phyloP scores from a whole-genome alignment of 208 protist genomes.

The Acanthamoeba rhysodes region DNA sequence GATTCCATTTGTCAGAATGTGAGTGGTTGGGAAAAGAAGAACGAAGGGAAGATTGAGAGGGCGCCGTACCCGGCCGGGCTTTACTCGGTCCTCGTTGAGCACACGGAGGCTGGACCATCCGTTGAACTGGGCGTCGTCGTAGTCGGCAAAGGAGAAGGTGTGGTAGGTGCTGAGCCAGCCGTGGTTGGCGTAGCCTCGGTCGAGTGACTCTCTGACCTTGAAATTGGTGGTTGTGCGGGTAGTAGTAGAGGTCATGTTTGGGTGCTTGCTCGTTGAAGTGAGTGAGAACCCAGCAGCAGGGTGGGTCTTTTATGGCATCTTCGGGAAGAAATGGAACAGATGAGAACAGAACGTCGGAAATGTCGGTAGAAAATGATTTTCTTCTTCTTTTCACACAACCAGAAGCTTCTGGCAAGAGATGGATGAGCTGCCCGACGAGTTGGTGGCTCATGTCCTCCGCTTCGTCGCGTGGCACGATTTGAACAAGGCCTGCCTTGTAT shows the following conservation, averaged over 20 bases:
- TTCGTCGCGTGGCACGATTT: not conserved
- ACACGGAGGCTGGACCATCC: constrained; percentile 75
- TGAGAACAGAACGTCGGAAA: not conserved
- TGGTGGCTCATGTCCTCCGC: not conserved
- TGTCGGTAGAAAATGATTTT: not conserved
- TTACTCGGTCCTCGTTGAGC: constrained; percentile 81
- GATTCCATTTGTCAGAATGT: no score
- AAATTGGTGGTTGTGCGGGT: not conserved
- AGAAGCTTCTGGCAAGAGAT: not conserved
- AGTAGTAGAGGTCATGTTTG: not conserved
- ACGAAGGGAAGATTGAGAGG: no score
- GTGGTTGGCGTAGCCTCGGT: constrained; percentile 71
- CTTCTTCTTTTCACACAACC: not conserved
- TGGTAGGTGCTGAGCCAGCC: constrained; percentile 81
- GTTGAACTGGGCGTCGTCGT: constrained; percentile 59
- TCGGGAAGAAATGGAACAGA: not conserved
- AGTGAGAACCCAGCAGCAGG: not conserved
- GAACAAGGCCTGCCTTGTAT: not conserved
- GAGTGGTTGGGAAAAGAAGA: no score
- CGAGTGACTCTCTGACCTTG: constrained; percentile 13
- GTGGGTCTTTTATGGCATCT: not conserved
- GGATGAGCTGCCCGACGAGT: not conserved
- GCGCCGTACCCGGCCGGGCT: no score
- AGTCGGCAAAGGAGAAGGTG: constrained; percentile 82
- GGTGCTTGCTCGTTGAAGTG: not conserved